Base-by-base conservation (phyloP, 176 grass and related monocot species). In the Leersia perrieri region DNA sequence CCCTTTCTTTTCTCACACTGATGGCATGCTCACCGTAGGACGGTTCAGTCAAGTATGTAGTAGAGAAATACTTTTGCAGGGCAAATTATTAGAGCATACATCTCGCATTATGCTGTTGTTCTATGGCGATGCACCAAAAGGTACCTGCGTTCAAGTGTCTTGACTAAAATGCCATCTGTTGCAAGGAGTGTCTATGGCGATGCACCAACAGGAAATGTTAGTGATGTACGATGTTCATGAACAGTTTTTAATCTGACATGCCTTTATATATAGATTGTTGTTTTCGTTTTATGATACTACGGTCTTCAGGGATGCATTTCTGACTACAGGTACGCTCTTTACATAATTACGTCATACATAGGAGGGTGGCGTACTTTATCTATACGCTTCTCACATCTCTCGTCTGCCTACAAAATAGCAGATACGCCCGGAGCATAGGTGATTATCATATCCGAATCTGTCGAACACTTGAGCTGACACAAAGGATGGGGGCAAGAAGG, bases 1-100 rank as follows among this genome's bases (percentile, higher is more conserved):
- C 58, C 77, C 28, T 36, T 88, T 88, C 80, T 83, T 83, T 72
- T 45, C 8, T 74, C 86, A 79, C 80, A 35, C 68, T 74, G 68
- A 33, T 88, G 74, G 86, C 80, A 74, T 83, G 80, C 27, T 66
- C 34, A 34, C 3, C 39, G 11, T 51, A 20, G 65, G 44, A 33
- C 16, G 64, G 30, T 30, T 12, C 42, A 53, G n/a, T 45, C 77
- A 75, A 41, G 30, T 7, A 22, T 60, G 62, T 41, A 51, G n/a
- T 3, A 64, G 29, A 42, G 6, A 26, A 33, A 22, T 55, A 3
- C 36, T 65, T 72, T 66, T 41, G 5, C 57, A 38, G 16, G 58
- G 26, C 72, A 27, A 60, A 13, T 60, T 40, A 18, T 18, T 31
- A 63, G 45, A 76, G 11, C 63, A 55, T 44, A 45, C 44, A 6